These are phyloP conservation scores for Solanum chiquidenum DNA, from an alignment of 257 asterid genomes.

Conservation along the genomic window DNA sequence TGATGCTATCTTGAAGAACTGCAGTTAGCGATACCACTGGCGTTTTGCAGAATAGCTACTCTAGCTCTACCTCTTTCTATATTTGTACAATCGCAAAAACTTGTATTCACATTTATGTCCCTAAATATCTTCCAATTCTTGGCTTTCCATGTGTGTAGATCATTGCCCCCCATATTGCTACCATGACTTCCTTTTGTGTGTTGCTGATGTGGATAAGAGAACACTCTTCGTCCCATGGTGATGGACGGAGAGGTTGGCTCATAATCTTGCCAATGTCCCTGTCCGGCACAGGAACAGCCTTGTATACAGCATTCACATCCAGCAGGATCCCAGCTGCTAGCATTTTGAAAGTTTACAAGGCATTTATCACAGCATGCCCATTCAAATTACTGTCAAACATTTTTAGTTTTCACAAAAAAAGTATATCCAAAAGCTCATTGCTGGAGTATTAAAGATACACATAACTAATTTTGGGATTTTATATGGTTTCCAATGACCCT, in stretches of 20 bases:
- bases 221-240: conserved; percentile 26
- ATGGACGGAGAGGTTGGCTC: conserved; percentile 28
- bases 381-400: conserved; percentile 14
- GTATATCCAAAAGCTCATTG: conserved; percentile 8
- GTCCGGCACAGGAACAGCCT: conserved; percentile 15
- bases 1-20: no score
- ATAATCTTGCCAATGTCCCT: conserved; percentile 19
- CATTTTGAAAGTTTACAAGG: conserved; percentile 17
- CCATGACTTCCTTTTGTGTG: no score
- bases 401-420: conserved; percentile 11
- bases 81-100: no score
- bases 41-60: no score
- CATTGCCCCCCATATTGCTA: no score
- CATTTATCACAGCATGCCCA: conserved; percentile 17
- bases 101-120: no score
- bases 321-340: conserved; percentile 23
- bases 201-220: conserved; percentile 19
- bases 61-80: no score
- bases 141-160: no score
- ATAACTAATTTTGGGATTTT: conserved; percentile 26
- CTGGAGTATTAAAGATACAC: conserved; percentile 16
- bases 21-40: no score
- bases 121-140: no score
- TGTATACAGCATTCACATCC: conserved; percentile 7
- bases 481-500: conserved; percentile 35